A percentile compares a stretch with the other conserved stretches of the same genome.
These are phyloP conservation scores for Apiospora sp. DNA, from an alignment of 2,329 filamentous ascomycete species.

Conservation along the genomic window DNA sequence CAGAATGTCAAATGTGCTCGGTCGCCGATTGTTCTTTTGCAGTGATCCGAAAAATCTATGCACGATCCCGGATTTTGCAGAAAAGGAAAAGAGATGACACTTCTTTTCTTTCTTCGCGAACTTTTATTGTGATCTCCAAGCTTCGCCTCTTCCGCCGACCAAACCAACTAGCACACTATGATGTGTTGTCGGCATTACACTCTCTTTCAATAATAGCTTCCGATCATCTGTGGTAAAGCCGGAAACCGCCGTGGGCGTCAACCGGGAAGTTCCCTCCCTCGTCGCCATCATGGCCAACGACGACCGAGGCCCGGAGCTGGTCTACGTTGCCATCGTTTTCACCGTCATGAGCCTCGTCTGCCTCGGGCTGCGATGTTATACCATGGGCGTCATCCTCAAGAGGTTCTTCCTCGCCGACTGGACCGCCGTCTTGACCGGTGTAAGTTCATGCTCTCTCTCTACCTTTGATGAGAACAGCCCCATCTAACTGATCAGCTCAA, in stretches of 20 bases:
- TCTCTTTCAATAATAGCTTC: not conserved
- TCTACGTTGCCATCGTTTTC: slow-evolving; percentile 44
- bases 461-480: too few species aligned
- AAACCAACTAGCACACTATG: not conserved
- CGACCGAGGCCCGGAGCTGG: slow-evolving; percentile 26
- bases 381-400: slow-evolving; percentile 52
- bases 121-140: too few species aligned
- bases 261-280: not conserved
- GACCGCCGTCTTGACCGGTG: slow-evolving; percentile 26
- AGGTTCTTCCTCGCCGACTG: slow-evolving; percentile 33
- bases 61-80: too few species aligned
- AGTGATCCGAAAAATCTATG: too few species aligned
- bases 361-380: slow-evolving; percentile 53
- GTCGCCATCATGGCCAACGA: slow-evolving; percentile 20
- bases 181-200: not conserved
- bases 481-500: not conserved
- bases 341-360: slow-evolving; percentile 52
- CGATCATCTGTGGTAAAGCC: not conserved
- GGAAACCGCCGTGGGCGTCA: not conserved
- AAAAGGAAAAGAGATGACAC: too few species aligned
- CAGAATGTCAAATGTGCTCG: too few species aligned
- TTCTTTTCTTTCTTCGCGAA: not conserved
- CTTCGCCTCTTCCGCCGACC: not conserved
- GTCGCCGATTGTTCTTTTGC: too few species aligned
- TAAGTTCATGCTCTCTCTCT: not conserved